A percentile compares a stretch with the other conserved stretches of the same genome.
These are phyloP conservation scores for Albizia julibrissin DNA, from an alignment of 306 rosid genomes.

Conservation along the genomic window DNA sequence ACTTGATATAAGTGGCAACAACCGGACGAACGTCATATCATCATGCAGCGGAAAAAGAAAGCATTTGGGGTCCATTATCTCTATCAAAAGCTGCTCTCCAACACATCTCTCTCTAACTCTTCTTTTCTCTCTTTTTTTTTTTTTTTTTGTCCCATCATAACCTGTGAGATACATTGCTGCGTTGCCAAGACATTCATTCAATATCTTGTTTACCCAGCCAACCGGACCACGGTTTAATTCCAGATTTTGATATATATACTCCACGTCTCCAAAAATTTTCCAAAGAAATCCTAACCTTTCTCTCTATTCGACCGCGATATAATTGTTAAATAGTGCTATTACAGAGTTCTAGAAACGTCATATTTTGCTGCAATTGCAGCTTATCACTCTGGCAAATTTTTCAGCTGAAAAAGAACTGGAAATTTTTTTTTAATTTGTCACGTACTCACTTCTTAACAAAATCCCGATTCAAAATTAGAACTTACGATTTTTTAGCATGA, in stretches of 20 bases:
- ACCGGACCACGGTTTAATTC: background rate
- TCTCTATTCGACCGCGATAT: background rate
- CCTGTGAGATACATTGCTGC: background rate
- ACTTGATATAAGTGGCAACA: conserved; percentile 18
- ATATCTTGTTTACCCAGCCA: background rate
- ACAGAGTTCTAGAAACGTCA: background rate
- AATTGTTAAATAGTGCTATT: background rate
- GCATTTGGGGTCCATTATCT: conserved; percentile 21
- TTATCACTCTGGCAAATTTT: background rate
- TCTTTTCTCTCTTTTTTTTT: too few relatives aligned
- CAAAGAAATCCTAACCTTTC: background rate
- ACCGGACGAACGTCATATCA: background rate
- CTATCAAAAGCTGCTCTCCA: conserved; percentile 27
- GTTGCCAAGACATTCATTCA: background rate
- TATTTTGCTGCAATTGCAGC: background rate
- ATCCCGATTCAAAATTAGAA: background rate
- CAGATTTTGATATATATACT: background rate
- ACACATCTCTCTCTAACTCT: background rate
- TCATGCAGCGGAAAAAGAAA: background rate
- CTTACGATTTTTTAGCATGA: background rate
- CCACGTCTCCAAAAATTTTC: background rate
- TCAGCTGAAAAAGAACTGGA: background rate
- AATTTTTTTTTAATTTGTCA: background rate
- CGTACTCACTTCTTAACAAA: background rate
- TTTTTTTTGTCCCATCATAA: background rate